Base-by-base conservation (phyloP, 768 basidiomycete genomes). In the Trametes coccinea region DNA sequence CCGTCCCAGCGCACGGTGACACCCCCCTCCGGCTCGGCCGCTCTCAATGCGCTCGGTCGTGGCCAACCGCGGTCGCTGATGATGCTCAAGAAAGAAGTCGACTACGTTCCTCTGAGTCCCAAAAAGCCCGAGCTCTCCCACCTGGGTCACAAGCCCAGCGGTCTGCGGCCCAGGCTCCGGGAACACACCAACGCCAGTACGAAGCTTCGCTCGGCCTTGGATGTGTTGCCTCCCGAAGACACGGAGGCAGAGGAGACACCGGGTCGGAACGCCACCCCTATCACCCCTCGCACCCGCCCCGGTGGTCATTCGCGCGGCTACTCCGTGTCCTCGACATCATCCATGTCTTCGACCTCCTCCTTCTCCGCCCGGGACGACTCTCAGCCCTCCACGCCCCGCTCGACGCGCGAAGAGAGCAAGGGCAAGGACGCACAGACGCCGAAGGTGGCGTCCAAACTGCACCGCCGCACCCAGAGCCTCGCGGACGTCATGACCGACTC, bases 81-180 rank as follows among this genome's bases (percentile, higher is more conserved):
- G 73, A 83, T 90, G 85, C 77, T 93, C 29, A 79, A 77, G 51
- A 85, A 78, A 56, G 90, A 93, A 11, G 79, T 91, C 4, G 90
- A 92, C 54, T 92, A 83, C 58, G 80, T 84, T 22, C 91, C 91
- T 1, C 75, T 80, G 54, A 93, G 89, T 60, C 92, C 91, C 0
- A 80, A 84, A 73, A 91, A 84, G 78, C 71, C 66, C 49, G 73
- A 73, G 51, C 66, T 74, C 4, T 62, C 72, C 13, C 67, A 71
- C 10, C 65, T 78, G 13, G 76, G 73, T 1, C 65, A 74, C 30
- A 71, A 71, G 2, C 73, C 73, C 6, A 61, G 66, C 44, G 59
- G 67, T 46, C 31, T 66, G 14, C 60, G 65, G n/a, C 44, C 60
- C 41, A 55, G 59, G 31, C 58, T 61, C 2, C 37, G 66, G 29